A percentile compares a stretch with the other conserved stretches of the same genome.
Conservation (phyloP, 2,329 filamentous ascomycete genomes). For the Sodiomyces alkalinus region DNA sequence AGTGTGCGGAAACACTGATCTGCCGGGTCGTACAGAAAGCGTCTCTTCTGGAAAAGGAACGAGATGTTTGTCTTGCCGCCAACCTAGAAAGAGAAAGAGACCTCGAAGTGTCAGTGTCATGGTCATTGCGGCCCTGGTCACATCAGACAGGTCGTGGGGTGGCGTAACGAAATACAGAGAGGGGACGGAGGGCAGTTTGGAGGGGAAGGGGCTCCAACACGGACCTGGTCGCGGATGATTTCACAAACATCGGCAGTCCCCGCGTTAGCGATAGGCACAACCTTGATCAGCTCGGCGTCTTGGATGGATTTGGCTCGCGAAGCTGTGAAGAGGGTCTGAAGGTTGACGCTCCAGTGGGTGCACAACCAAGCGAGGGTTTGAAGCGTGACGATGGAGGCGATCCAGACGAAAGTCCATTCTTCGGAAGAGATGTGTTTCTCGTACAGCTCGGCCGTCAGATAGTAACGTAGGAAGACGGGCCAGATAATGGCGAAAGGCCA, state of each 20-base stretch:
- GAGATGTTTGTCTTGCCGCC: constrained; percentile 64
- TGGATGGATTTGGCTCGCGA: constrained; percentile 53
- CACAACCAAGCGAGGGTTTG: constrained; percentile 88
- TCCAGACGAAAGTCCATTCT: constrained; percentile 97
- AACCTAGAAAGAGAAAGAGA: constrained; percentile 23
- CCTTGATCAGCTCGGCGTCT: constrained; percentile 76
- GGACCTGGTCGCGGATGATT: constrained; percentile 58
- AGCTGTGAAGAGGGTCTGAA: constrained; percentile 70
- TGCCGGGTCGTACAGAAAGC: constrained; percentile 69
- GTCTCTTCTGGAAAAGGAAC: constrained; percentile 95
- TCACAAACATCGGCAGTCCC: constrained; percentile 78
- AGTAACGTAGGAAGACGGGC: constrained; percentile 82
- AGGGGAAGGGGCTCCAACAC: constrained; percentile 6
- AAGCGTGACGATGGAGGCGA: constrained; percentile 70
- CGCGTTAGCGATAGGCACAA: constrained; percentile 79
- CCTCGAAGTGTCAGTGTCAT: too few relatives aligned
- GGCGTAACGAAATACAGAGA: too few relatives aligned
- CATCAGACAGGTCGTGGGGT: too few relatives aligned
- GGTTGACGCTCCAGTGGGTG: constrained; percentile 92
- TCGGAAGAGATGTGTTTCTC: constrained; percentile 81
- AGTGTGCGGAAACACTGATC: constrained; percentile 68
- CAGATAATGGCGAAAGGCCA: constrained; percentile 89
- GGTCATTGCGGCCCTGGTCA: too few relatives aligned
- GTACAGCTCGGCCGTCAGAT: constrained; percentile 71
- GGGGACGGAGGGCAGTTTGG: background rate